These are phyloP conservation scores for Allomyces arbusculus DNA, from an alignment of 192 early-diverging fungal species.

Conservation along the genomic window DNA sequence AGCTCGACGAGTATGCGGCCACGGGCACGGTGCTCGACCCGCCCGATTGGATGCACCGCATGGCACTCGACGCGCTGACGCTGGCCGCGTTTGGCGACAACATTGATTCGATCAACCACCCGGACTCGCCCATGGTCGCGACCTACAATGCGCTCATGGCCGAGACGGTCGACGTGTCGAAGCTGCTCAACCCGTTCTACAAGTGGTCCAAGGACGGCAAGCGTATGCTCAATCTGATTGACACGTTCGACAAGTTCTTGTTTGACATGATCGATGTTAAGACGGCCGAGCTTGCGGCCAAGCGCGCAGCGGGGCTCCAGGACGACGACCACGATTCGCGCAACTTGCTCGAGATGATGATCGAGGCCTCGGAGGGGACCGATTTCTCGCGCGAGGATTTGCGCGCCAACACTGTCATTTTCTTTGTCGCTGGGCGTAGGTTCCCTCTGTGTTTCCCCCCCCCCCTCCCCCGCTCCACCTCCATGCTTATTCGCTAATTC, in stretches of 20 bases:
- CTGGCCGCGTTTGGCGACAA: neutral
- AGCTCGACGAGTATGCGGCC: constrained; percentile 6
- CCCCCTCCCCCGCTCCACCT: no score
- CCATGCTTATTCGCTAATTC: neutral
- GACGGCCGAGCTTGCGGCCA: constrained; percentile 1
- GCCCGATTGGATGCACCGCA: neutral
- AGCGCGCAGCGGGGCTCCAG: neutral
- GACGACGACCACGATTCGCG: neutral
- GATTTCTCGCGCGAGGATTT: neutral
- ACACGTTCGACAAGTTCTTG: neutral
- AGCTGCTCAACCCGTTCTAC: neutral
- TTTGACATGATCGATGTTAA: neutral
- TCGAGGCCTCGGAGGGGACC: neutral
- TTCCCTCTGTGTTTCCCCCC: neutral
- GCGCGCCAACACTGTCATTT: neutral
- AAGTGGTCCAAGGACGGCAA: no score
- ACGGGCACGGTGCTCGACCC: neutral
- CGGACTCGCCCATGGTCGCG: neutral
- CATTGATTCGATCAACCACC: neutral
- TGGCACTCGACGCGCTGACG: neutral
- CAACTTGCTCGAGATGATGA: neutral
- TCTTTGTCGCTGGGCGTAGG: neutral
- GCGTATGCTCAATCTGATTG: no score
- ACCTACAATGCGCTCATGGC: neutral
- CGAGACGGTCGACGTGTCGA: neutral